These are phyloP conservation scores for Rhodamnia argentea DNA, from an alignment of 345 rosid genomes.

Conservation along the genomic window DNA sequence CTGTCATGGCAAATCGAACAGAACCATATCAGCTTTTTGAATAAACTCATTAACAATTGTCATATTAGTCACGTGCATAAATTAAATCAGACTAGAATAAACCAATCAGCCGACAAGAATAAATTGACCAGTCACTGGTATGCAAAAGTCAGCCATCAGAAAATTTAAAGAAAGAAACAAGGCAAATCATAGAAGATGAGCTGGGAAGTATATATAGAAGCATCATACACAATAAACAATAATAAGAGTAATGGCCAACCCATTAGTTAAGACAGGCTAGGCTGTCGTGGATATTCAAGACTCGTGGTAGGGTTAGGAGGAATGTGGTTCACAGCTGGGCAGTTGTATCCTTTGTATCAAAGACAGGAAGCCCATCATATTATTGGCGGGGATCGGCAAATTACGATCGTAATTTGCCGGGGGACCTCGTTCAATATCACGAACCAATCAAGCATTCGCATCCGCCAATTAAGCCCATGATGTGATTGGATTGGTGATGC, in stretches of 20 bases:
- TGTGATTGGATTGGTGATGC: background rate
- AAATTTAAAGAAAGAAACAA: background rate
- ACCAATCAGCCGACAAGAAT: background rate
- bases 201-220: background rate
- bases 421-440: background rate
- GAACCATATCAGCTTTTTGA: background rate
- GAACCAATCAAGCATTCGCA: background rate
- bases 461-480: background rate
- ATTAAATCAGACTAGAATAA: background rate
- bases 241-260: background rate
- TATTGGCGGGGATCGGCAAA: background rate
- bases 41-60: background rate
- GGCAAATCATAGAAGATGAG: background rate
- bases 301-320: conserved; percentile 10
- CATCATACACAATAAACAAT: background rate
- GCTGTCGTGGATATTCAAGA: conserved; percentile 4
- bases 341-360: background rate
- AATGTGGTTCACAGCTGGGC: conserved; percentile 45
- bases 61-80: background rate
- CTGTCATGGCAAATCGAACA: conserved; percentile 23
- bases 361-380: background rate
- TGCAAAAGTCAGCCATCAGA: background rate
- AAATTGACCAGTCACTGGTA: background rate
- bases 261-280: conserved; percentile 8
- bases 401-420: background rate